Conservation (phyloP, 345 rosid genomes). For the Streptanthus diversifolius region DNA sequence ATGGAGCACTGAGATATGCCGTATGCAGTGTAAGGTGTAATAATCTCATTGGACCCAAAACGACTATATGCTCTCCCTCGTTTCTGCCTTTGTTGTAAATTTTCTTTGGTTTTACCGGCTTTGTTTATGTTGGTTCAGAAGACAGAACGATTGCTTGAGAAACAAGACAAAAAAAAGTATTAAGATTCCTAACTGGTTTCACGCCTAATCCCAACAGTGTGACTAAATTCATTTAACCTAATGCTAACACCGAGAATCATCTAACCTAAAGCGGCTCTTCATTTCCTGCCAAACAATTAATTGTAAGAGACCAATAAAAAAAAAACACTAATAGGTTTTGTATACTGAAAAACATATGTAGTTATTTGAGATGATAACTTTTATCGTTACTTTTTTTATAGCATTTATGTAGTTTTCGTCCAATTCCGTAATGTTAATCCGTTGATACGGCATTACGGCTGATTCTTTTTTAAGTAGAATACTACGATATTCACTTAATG, state of each 20-base stretch:
- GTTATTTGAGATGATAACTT: neutral
- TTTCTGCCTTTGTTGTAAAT: neutral
- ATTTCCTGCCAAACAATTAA: neutral
- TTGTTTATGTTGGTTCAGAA: neutral
- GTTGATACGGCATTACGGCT: neutral
- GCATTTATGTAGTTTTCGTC: neutral
- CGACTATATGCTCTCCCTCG: neutral
- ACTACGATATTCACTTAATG: neutral
- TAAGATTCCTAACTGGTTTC: neutral
- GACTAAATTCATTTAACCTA: too few species aligned
- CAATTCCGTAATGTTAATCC: neutral
- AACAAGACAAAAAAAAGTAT: neutral
- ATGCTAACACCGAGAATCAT: neutral
- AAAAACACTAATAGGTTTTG: too few species aligned
- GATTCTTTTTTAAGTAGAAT: neutral
- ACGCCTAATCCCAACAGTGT: constrained; percentile 1
- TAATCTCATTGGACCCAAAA: neutral
- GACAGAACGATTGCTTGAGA: neutral
- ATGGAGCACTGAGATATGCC: too few species aligned
- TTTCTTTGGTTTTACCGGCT: neutral
- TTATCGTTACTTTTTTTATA: neutral
- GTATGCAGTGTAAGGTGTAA: too few species aligned
- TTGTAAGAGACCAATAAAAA: neutral
- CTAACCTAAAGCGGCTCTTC: neutral
- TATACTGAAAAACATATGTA: neutral